Conservation (phyloP, 2,329 filamentous ascomycete genomes). For the Colletotrichum viniferum region DNA sequence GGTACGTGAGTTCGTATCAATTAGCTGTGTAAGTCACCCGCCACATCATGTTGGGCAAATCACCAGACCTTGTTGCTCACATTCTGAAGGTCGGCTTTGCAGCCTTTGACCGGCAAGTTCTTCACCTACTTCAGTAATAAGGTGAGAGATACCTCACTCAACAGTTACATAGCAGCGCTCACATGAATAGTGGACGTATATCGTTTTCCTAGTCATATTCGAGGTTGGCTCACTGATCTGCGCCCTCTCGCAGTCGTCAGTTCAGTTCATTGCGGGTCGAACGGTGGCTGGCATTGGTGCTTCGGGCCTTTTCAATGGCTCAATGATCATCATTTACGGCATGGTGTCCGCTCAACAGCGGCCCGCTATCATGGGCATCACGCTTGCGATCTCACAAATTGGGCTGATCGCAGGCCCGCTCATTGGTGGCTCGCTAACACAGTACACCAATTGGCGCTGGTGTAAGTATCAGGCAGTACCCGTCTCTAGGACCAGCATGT, state of each 20-base stretch:
- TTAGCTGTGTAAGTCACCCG: constrained; percentile 49
- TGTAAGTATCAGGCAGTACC: constrained; percentile 28
- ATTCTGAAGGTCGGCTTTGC: constrained; percentile 46
- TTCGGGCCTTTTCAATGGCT: constrained; percentile 45
- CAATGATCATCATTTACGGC: constrained; percentile 35
- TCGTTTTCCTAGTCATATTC: constrained; percentile 33
- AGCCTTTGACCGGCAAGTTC: constrained; percentile 56
- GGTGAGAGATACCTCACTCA: constrained; percentile 17
- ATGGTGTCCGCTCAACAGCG: constrained; percentile 30
- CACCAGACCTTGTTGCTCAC: neutral
- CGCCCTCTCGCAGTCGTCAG: constrained; percentile 44
- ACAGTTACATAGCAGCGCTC: neutral
- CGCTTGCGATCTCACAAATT: constrained; percentile 38
- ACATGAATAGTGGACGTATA: constrained; percentile 29
- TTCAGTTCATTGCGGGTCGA: constrained; percentile 53
- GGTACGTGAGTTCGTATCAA: constrained; percentile 57
- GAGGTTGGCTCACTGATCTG: constrained; percentile 52
- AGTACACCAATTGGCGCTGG: constrained; percentile 36
- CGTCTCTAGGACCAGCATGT: neutral
- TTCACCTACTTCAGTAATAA: constrained; percentile 46
- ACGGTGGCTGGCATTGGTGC: constrained; percentile 51
- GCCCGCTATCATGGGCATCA: constrained; percentile 36
- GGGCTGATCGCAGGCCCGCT: constrained; percentile 49
- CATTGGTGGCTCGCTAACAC: constrained; percentile 29
- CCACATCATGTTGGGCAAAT: neutral